Evolutionary conservation across 257 asterid genomes (phyloP).

Genomic region (Jacaranda copaia): DNA sequence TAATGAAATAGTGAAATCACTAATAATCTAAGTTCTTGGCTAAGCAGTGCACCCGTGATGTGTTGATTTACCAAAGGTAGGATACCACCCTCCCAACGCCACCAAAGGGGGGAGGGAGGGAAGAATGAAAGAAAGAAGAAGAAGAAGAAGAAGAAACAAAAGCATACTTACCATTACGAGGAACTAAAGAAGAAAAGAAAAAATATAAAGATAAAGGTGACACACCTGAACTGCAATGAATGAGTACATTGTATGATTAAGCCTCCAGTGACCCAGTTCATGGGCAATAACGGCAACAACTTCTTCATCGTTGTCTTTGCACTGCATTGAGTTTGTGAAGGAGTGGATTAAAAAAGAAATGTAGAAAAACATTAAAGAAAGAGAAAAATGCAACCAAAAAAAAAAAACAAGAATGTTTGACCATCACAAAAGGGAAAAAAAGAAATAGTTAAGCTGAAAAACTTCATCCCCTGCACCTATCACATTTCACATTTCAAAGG

Average conservation of each 20-base stretch:
- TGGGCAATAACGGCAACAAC: slow-evolving; percentile 98
- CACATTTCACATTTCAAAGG: too few relatives aligned
- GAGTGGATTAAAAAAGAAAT: background rate
- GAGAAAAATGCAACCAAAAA: background rate
- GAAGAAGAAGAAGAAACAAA: background rate
- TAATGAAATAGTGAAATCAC: too few relatives aligned
- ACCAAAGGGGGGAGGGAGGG: too few relatives aligned
- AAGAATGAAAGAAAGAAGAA: too few relatives aligned
- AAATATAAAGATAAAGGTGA: too few relatives aligned
- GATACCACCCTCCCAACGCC: too few relatives aligned
- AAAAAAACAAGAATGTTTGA: background rate
- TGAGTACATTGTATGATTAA: slow-evolving; percentile 87
- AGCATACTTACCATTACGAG: background rate
- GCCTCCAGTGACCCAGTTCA: slow-evolving; percentile 99
- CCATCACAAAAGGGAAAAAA: background rate
- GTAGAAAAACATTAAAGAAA: background rate
- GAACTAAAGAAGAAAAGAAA: background rate
- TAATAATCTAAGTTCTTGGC: too few relatives aligned
- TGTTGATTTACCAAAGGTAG: too few relatives aligned
- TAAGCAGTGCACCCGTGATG: too few relatives aligned
- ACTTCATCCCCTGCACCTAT: background rate
- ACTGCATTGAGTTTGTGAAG: slow-evolving; percentile 55
- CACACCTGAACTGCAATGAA: slow-evolving; percentile 92
- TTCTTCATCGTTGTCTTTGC: slow-evolving; percentile 87
- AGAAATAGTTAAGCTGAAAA: background rate